A percentile compares a stretch with the other conserved stretches of the same genome.
Evolutionary conservation across 192 early-diverging fungal genomes (phyloP).

Genomic region (Phycomyces nitens): DNA sequence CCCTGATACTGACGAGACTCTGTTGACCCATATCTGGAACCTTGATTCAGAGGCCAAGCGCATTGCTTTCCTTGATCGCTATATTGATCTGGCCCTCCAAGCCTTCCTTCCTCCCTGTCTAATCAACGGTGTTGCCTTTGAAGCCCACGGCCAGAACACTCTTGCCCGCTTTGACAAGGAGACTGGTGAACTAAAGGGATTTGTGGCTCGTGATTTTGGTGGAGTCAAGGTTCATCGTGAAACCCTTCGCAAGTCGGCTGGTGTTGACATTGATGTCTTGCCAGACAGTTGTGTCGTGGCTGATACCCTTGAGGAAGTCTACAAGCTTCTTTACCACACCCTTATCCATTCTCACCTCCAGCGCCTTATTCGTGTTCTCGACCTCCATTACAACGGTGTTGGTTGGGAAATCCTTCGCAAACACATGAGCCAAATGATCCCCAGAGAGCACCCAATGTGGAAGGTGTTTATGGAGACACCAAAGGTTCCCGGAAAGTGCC

Average conservation of each 20-base stretch:
- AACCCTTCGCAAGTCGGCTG: slow-evolving; percentile 45
- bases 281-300: slow-evolving; percentile 57
- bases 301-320: slow-evolving; percentile 34
- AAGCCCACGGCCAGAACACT: slow-evolving; percentile 63
- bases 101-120: slow-evolving; percentile 60
- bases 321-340: slow-evolving; percentile 59
- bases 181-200: slow-evolving; percentile 50
- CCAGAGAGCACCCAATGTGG: slow-evolving; percentile 41
- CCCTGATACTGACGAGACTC: slow-evolving; percentile 32
- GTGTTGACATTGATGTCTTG: slow-evolving; percentile 46
- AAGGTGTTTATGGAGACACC: slow-evolving; percentile 42
- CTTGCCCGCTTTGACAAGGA: slow-evolving; percentile 49
- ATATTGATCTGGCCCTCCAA: slow-evolving; percentile 44
- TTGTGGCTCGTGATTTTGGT: slow-evolving; percentile 67
- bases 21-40: slow-evolving; percentile 43
- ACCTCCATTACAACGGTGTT: slow-evolving; percentile 52
- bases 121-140: slow-evolving; percentile 63
- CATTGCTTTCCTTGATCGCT: slow-evolving; percentile 44
- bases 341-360: slow-evolving; percentile 57
- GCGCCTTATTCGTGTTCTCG: slow-evolving; percentile 55
- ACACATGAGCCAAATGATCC: slow-evolving; percentile 44
- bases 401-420: slow-evolving; percentile 59
- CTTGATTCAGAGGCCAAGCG: slow-evolving; percentile 44
- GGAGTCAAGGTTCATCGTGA: slow-evolving; percentile 59
- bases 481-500: slow-evolving; percentile 53